Evolutionary conservation across 768 basidiomycete genomes (phyloP).

Genomic region (Gymnopilus junonius): DNA sequence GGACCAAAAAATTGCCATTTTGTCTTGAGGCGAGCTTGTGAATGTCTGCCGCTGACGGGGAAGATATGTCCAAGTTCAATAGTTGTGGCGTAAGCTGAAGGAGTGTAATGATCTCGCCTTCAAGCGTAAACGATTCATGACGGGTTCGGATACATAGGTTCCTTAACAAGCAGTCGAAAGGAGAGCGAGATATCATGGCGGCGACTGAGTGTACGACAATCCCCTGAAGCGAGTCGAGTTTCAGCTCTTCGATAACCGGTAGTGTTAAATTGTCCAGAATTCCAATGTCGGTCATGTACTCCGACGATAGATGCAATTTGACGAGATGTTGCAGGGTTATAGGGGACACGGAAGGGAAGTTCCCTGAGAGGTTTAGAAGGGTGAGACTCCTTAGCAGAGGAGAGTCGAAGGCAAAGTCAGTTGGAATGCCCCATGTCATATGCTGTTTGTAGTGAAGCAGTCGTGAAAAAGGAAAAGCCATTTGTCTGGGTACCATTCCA

Average conservation of each 20-base stretch:
- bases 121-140: neutral
- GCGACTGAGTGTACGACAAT: neutral
- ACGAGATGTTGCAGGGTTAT: neutral
- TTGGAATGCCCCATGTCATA: neutral
- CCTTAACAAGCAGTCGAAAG: neutral
- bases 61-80: neutral
- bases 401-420: neutral
- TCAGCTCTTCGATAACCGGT: neutral
- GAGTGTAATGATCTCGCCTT: neutral
- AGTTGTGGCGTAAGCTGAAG: neutral
- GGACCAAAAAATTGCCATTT: neutral
- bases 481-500: neutral
- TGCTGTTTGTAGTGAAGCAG: neutral
- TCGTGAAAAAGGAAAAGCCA: neutral
- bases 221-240: neutral
- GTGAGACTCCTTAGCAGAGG: neutral
- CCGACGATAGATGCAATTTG: neutral
- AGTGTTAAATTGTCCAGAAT: neutral
- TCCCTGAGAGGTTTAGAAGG: neutral
- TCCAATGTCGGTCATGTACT: neutral
- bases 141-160: neutral
- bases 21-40: neutral
- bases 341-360: neutral
- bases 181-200: neutral
- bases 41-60: neutral